A percentile compares a stretch with the other conserved stretches of the same genome.
phyloP scores from a whole-genome alignment of 116 monocot genomes.

The Zostera marina region DNA sequence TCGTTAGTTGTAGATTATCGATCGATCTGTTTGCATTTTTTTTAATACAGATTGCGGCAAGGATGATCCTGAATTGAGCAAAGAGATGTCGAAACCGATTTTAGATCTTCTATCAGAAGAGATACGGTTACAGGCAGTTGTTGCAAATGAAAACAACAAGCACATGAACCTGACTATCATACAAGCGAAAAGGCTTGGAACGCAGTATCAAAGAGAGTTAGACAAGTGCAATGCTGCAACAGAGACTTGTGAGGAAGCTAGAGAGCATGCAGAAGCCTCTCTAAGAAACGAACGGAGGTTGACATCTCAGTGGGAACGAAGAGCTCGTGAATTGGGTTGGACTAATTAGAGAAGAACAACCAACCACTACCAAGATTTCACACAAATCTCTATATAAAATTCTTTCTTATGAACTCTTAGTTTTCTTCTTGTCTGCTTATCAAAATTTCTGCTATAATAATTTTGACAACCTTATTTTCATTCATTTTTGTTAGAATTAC shows the following conservation, averaged over 20 bases:
- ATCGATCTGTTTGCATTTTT: background rate
- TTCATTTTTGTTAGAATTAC: no score
- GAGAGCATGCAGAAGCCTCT: conserved; percentile 42
- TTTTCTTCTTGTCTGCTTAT: no score
- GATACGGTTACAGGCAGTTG: conserved; percentile 26
- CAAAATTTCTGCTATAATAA: no score
- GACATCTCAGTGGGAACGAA: conserved; percentile 41
- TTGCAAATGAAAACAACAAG: conserved; percentile 29
- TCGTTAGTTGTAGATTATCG: background rate
- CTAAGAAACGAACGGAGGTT: conserved; percentile 42
- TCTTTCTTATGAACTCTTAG: no score
- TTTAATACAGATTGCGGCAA: conserved; percentile 44
- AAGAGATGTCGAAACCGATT: conserved; percentile 64
- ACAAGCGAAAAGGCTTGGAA: conserved; percentile 49
- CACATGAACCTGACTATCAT: conserved; percentile 54
- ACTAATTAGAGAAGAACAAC: conserved; percentile 1
- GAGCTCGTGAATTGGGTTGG: conserved; percentile 57
- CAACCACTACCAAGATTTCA: background rate
- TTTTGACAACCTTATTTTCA: no score
- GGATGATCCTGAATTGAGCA: conserved; percentile 57
- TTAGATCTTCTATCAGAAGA: conserved; percentile 59
- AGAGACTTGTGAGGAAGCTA: conserved; percentile 71
- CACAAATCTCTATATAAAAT: background rate
- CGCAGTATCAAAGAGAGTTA: conserved; percentile 66
- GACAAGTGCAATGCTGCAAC: conserved; percentile 82